Evolutionary conservation across 1,284 basidiomycete species (phyloP), one percentile per base, ranked within the genome.

Genomic region (Cryptococcus hybrid): DNA sequence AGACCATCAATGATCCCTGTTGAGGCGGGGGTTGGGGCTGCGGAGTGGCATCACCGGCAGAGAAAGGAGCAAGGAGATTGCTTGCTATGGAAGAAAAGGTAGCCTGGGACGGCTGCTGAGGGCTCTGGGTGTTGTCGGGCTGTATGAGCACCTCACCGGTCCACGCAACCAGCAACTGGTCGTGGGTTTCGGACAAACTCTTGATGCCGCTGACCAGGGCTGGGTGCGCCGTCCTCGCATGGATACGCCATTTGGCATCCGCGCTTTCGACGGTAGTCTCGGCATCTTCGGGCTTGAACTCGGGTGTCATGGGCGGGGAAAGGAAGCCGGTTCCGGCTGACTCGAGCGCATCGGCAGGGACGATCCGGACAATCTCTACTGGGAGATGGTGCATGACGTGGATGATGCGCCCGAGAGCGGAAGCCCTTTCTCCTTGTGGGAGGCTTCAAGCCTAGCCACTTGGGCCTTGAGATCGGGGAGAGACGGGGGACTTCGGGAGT

Each of bases 131-230:
- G 47, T 61, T 60, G 46, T 67, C 54, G n/a, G 67, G 61, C 59
- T 77, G 71, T 15, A 76, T 60, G 24, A 78, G 67, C 24, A 98
- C 83, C 65, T 97, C 92, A 43, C 94, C 95, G 0, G 90, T 91
- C 89, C 94, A 96, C 35, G 92, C 95, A 48, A 98, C 84, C 68
- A 97, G 86, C 63, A 96, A 78, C 80, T 99, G 92, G 63, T 92
- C 87, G 75, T 95, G 90, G 0, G 88, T 88, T 11, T 85, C 80
- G 9, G 87, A 84, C 47, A 99, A 84, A 4, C 88, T 89, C 56
- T 87, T 85, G 69, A 98, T 93, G 40, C 96, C 95, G 51, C 88
- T 89, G 65, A 95, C 89, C 88, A 99, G 92, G 7, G 95, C 95
- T 5, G 91, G 86, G 77, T 99, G 95, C 24, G 93, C 95, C 57